Conservation (phyloP, 164 flowering plant species). For the Stephania cephalantha region DNA sequence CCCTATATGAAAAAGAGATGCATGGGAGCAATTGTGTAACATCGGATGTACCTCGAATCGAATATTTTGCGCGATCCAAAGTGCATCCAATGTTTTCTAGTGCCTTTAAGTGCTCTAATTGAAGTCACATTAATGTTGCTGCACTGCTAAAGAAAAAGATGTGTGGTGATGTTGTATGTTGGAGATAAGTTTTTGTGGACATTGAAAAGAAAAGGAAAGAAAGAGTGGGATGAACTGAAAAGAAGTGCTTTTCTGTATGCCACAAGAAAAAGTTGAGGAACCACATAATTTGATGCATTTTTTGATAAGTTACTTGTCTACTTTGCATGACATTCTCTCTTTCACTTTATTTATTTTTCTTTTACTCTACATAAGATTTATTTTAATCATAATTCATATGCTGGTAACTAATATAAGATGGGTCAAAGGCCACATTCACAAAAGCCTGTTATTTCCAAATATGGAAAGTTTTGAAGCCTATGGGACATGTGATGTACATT, state of each 20-base stretch:
- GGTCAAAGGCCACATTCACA: not conserved
- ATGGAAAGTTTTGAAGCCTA: not conserved
- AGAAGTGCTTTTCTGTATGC: not conserved
- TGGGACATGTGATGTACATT: not conserved
- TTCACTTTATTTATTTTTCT: not conserved
- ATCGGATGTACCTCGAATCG: too few relatives aligned
- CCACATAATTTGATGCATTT: not conserved
- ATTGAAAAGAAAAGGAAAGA: not conserved
- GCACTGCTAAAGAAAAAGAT: not conserved
- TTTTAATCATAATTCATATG: not conserved
- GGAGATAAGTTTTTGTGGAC: not conserved
- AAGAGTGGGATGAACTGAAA: not conserved
- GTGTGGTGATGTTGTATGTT: not conserved
- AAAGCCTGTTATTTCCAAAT: not conserved
- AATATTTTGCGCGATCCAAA: too few relatives aligned
- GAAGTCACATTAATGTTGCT: not conserved
- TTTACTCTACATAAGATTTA: not conserved
- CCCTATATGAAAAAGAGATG: not conserved
- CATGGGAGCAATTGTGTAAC: not conserved
- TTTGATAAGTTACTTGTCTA: not conserved
- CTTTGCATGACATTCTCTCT: not conserved
- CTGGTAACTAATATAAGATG: not conserved
- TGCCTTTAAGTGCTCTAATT: not conserved
- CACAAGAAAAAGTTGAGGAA: not conserved
- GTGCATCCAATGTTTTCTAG: too few relatives aligned